Conservation (phyloP, 208 protist species). For the Phytomonas serpens region DNA sequence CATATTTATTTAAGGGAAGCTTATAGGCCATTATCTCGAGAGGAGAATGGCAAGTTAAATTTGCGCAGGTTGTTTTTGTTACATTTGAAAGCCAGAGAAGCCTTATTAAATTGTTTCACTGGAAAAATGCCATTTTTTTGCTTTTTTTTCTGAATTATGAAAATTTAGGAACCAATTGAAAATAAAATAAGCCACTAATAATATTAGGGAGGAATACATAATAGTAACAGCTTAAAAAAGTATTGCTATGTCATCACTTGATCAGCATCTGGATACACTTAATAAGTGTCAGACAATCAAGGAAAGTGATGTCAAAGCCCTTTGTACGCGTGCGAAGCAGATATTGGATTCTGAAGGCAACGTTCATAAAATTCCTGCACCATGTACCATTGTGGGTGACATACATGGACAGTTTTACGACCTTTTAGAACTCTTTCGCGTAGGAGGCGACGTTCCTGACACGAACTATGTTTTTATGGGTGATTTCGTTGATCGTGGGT, state of each 20-base stretch:
- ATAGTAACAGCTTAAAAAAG: conserved; percentile 10
- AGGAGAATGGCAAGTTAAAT: background rate
- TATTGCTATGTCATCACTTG: conserved; percentile 78
- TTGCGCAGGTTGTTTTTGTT: background rate
- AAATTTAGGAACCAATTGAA: background rate
- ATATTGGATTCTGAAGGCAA: conserved; percentile 88
- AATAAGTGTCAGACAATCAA: conserved; percentile 91
- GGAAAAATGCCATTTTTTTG: background rate
- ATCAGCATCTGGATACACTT: conserved; percentile 96
- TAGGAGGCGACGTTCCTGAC: conserved; percentile 94
- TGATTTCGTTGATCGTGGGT: conserved; percentile 98
- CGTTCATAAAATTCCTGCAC: conserved; percentile 85
- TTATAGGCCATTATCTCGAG: background rate
- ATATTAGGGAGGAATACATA: conserved; percentile 8
- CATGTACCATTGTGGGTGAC: conserved; percentile 92
- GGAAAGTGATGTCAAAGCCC: conserved; percentile 87
- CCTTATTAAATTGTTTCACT: background rate
- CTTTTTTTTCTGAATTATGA: conserved; percentile 7
- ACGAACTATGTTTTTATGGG: conserved; percentile 98
- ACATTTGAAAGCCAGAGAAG: conserved; percentile 2
- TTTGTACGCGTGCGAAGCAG: conserved; percentile 75
- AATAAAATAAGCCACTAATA: conserved; percentile 1
- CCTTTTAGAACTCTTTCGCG: conserved; percentile 95
- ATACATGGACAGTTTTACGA: conserved; percentile 97
- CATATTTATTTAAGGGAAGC: background rate